Evolutionary conservation across 768 basidiomycete genomes (phyloP), one percentile per base, ranked within the genome.

Genomic region (Phylloporus sp.): DNA sequence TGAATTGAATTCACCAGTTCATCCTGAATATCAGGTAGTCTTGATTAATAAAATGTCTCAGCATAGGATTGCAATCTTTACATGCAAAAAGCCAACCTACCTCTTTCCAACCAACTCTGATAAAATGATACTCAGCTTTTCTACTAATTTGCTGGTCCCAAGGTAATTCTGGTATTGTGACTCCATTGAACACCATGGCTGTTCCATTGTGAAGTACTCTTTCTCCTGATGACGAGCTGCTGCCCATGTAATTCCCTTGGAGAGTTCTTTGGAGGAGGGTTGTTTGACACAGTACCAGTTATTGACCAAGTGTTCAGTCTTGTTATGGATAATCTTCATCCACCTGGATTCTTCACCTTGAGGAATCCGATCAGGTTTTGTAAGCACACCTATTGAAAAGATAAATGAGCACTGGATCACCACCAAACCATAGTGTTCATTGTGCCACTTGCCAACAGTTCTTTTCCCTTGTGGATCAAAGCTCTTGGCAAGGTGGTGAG

Each of bases 291-390:
- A 66, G 48, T 62, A 72, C 59, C 59, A 60, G 21, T 56, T 48
- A 40, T 59, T 59, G 20, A 35, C 39, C 18, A 59, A 42, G 2
- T 44, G 49, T 33, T 60, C 60, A 22, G 65, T 68, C 26, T 80
- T 78, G 46, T 79, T 77, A 11, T 72, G 65, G 36, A 84, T 75
- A 49, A 77, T 75, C 0, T 65, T 61, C 0, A 84, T 52, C 85
- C 84, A 86, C 11, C 24, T 18, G 6, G 15, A 23, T 52, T 52
- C 54, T 9, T 54, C 47, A 22, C 64, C 58, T 6, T 11, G 4
- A 9, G 48, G 49, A 40, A 61, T 83, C 9, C 80, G 75, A 51
- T 84, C 84, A 0, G 82, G 81, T 50, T 88, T 87, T 0, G 84
- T 88, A n/a, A 85, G 70, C 4, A 86, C 82, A 38, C 84, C 85